Percentiles rank a stretch among this genome's conserved stretches.
These are phyloP conservation scores for Magnusiomyces fungicola DNA, from an alignment of 1,139 yeast genomes.

Conservation along the genomic window DNA sequence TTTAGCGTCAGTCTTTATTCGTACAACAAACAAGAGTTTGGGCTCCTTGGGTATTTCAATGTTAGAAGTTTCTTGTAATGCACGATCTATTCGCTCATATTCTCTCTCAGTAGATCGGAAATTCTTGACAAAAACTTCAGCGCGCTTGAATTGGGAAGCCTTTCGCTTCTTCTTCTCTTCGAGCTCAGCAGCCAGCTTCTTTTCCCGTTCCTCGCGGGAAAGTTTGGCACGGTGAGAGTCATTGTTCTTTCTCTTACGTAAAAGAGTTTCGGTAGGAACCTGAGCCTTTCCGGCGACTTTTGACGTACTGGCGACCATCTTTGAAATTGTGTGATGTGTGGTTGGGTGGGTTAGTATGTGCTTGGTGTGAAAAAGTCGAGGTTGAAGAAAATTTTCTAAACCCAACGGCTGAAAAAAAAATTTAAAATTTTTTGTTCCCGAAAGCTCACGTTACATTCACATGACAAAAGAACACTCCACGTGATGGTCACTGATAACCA, in stretches of 20 bases:
- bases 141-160: conserved; percentile 91
- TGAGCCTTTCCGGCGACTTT: no score
- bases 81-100: conserved; percentile 85
- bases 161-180: conserved; percentile 75
- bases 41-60: conserved; percentile 89
- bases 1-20: conserved; percentile 99
- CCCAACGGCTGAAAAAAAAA: no score
- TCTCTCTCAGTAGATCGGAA: conserved; percentile 94
- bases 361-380: no score
- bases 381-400: no score
- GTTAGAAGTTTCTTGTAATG: conserved; percentile 83
- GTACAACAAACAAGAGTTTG: conserved; percentile 91
- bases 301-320: no score
- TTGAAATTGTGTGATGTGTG: no score
- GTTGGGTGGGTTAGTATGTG: neutral
- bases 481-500: no score
- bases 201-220: conserved; percentile 42
- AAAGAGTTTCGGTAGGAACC: conserved; percentile 80
- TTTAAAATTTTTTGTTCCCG: no score
- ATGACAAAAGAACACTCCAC: no score
- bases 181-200: conserved; percentile 60
- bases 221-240: conserved; percentile 40
- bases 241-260: conserved; percentile 84
- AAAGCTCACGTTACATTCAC: no score
- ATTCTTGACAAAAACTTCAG: conserved; percentile 96